A percentile compares a stretch with the other conserved stretches of the same genome.
Conservation (phyloP, 768 basidiomycete genomes). For the Neoboletus magnificus region DNA sequence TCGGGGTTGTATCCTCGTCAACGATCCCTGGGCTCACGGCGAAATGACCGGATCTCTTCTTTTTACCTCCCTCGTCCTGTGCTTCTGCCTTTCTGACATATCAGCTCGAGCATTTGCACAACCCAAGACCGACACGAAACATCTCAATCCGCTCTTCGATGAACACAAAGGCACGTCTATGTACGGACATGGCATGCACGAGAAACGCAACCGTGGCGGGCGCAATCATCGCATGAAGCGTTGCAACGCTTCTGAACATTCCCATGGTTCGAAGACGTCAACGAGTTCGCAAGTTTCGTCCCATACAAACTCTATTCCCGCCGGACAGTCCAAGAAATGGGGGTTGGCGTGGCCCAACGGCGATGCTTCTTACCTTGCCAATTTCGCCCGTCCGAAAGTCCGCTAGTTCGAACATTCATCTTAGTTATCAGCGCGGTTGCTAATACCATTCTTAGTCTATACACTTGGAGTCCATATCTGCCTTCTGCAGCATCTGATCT, state of each 20-base stretch:
- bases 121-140: not conserved
- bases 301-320: not conserved
- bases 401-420: constrained; percentile 36
- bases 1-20: not conserved
- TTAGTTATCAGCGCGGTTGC: not conserved
- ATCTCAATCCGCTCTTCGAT: not conserved
- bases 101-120: constrained; percentile 4
- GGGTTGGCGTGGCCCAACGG: constrained; percentile 70
- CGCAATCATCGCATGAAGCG: constrained; percentile 13
- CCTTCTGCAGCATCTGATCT: constrained; percentile 39
- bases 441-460: constrained; percentile 37
- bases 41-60: constrained; percentile 9
- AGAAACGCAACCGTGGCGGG: constrained; percentile 16
- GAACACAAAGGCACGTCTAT: not conserved
- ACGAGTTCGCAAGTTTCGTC: not conserved
- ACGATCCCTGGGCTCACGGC: not conserved
- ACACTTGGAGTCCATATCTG: constrained; percentile 63
- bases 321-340: constrained; percentile 40
- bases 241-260: constrained; percentile 12
- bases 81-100: constrained; percentile 4
- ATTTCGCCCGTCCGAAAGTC: constrained; percentile 47
- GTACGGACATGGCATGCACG: constrained; percentile 1
- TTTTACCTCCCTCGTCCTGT: constrained; percentile 9
- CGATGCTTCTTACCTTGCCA: constrained; percentile 44
- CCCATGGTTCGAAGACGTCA: constrained; percentile 4